A percentile compares a stretch with the other conserved stretches of the same genome.
These are phyloP conservation scores for Eragrostis tef DNA, from an alignment of 202 grass and related monocot species.

Conservation along the genomic window DNA sequence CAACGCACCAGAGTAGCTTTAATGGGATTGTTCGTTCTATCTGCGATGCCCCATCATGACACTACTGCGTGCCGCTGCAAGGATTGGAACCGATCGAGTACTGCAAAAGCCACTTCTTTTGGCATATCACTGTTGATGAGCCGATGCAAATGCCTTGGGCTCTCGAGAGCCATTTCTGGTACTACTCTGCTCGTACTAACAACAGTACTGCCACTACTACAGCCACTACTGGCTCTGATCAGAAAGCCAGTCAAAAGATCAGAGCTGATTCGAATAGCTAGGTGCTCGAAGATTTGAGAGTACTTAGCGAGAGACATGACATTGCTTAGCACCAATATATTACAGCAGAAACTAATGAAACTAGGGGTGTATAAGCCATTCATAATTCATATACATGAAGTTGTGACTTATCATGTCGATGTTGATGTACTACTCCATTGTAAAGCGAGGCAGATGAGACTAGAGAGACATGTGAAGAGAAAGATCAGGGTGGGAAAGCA, in stretches of 20 bases:
- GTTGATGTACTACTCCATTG: background rate
- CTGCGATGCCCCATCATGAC: constrained; percentile 46
- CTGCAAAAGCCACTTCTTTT: constrained; percentile 65
- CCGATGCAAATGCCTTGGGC: constrained; percentile 43
- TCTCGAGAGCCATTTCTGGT: constrained; percentile 50
- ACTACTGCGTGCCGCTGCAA: constrained; percentile 41
- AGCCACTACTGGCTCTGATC: background rate
- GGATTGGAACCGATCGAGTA: constrained; percentile 35
- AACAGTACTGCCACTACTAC: constrained; percentile 19
- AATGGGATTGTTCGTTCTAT: constrained; percentile 51
- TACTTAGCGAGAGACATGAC: background rate
- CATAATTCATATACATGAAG: constrained; percentile 11
- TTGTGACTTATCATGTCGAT: constrained; percentile 18
- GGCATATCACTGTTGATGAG: constrained; percentile 50
- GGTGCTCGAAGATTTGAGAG: background rate
- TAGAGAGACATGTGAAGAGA: constrained; percentile 53
- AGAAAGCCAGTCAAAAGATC: background rate
- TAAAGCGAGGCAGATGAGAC: constrained; percentile 49
- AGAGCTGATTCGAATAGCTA: background rate
- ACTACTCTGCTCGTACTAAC: constrained; percentile 10
- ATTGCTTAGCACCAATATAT: background rate
- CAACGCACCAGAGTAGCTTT: constrained; percentile 49
- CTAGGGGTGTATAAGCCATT: background rate
- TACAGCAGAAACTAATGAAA: background rate
- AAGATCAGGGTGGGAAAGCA: constrained; percentile 50